phyloP scores from a whole-genome alignment of 495 filamentous ascomycete species.

The Astrothelium subdiscretum region DNA sequence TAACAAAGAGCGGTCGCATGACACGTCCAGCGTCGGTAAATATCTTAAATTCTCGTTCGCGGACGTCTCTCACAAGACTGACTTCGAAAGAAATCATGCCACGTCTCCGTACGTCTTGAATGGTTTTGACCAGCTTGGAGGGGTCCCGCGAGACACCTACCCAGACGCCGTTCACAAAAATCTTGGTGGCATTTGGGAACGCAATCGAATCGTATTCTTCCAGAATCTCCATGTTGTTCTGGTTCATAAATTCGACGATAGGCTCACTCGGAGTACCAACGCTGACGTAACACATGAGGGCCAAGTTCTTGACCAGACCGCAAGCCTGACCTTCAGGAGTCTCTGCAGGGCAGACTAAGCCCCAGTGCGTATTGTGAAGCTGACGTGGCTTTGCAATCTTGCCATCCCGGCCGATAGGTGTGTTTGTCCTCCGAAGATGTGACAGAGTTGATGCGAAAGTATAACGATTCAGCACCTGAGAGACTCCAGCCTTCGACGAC shows the following conservation, averaged over 20 bases:
- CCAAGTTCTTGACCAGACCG: constrained; percentile 94
- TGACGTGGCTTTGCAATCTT: constrained; percentile 98
- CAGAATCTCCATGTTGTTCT: constrained; percentile 85
- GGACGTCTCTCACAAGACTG: constrained; percentile 85
- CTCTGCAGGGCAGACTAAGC: constrained; percentile 91
- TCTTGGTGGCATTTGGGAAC: constrained; percentile 87
- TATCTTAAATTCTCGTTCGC: constrained; percentile 95
- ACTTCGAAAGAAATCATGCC: constrained; percentile 77
- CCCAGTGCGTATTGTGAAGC: constrained; percentile 98
- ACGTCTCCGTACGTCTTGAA: constrained; percentile 64
- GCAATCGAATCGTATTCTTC: constrained; percentile 89
- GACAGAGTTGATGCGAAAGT: constrained; percentile 94
- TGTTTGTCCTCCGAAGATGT: constrained; percentile 93
- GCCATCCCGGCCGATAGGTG: constrained; percentile 91
- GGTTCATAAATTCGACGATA: constrained; percentile 88
- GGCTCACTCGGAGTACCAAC: constrained; percentile 83
- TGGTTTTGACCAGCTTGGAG: constrained; percentile 61
- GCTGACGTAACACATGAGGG: constrained; percentile 95
- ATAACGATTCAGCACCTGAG: constrained; percentile 95
- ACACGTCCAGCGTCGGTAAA: constrained; percentile 95
- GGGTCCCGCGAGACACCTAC: constrained; percentile 83
- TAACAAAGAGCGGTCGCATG: constrained; percentile 80
- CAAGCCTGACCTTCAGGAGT: constrained; percentile 98
- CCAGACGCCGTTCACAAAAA: constrained; percentile 97
- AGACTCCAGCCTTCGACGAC: constrained; percentile 87